Conservation (phyloP, 148 eudicot species). For the Rhododendron mucronatum region DNA sequence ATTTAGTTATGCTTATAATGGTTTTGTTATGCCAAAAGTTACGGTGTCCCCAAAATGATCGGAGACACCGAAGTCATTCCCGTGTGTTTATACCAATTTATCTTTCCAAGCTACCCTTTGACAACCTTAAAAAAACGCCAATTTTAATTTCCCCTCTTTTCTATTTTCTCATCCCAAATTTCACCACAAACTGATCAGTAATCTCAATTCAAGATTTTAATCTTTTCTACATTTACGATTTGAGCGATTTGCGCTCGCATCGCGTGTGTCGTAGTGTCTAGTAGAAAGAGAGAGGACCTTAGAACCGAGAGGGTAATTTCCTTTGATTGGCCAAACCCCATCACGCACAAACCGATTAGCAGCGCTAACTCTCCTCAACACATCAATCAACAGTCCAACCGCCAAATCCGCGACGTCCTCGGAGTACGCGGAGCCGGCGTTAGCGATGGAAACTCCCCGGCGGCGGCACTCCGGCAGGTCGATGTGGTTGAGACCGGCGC, state of each 20-base stretch:
- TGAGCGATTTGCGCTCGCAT: not conserved
- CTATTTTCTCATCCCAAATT: no score
- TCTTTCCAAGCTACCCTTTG: no score
- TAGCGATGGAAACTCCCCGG: constrained; percentile 51
- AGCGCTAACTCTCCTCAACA: constrained; percentile 46
- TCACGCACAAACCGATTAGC: constrained; percentile 48
- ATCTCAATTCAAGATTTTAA: not conserved
- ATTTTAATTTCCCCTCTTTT: no score
- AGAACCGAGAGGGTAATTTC: constrained; percentile 28
- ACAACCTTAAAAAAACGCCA: no score
- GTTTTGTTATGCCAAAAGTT: no score
- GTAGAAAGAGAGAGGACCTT: constrained; percentile 22
- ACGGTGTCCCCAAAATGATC: no score
- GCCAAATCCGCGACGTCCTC: constrained; percentile 65
- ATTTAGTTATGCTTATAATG: no score
- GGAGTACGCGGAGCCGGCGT: constrained; percentile 31
- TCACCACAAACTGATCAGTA: no score
- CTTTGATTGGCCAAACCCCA: constrained; percentile 41
- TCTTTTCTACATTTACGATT: not conserved
- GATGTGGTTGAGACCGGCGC: constrained; percentile 58
- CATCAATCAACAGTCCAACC: constrained; percentile 56
- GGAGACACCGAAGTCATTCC: no score
- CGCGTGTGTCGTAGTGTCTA: not conserved
- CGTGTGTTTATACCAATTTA: no score
- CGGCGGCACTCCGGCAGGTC: constrained; percentile 69